Percentiles rank a stretch among this genome's conserved stretches.
These are phyloP conservation scores for Solanum dulcamara DNA, from an alignment of 257 asterid species.

Conservation along the genomic window DNA sequence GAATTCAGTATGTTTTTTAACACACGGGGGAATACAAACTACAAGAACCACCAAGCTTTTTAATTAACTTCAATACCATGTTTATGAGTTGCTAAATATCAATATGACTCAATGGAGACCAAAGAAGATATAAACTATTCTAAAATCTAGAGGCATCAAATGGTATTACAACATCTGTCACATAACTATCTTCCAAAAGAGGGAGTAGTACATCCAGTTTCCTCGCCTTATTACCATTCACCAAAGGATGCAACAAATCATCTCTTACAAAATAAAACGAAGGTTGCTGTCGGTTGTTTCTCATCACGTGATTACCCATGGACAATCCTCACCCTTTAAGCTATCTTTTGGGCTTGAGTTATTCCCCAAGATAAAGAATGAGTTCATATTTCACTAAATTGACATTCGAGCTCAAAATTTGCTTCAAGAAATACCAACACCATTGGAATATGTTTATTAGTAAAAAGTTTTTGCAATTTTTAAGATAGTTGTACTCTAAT, in stretches of 20 bases:
- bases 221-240: constrained; percentile 89
- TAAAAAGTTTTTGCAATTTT: background rate
- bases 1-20: background rate
- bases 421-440: background rate
- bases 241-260: constrained; percentile 83
- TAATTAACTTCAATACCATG: background rate
- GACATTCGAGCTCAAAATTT: background rate
- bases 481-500: background rate
- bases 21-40: background rate
- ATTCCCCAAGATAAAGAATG: background rate
- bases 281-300: constrained; percentile 8
- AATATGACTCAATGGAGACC: background rate
- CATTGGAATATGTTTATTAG: background rate
- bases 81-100: background rate
- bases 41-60: background rate
- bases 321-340: background rate
- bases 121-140: background rate
- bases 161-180: constrained; percentile 72
- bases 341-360: background rate
- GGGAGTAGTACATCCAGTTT: constrained; percentile 87
- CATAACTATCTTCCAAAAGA: constrained; percentile 51
- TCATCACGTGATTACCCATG: constrained; percentile 27
- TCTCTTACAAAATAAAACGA: constrained; percentile 82
- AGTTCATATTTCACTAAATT: background rate
- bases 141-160: background rate